Conservation (phyloP, 441 rosid genomes). For the Croton laevigatus region DNA sequence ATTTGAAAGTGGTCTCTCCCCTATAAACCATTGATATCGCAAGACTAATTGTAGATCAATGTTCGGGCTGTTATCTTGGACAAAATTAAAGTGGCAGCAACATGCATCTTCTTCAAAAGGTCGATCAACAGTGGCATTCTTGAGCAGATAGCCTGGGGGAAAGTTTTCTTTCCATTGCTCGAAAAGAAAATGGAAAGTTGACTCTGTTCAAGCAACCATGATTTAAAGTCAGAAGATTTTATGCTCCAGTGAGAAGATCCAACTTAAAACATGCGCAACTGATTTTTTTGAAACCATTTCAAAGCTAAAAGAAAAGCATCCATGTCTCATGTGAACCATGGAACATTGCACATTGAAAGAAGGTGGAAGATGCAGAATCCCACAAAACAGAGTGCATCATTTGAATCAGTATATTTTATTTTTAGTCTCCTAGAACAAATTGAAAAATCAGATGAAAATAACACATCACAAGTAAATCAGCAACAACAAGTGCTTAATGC, state of each 20-base stretch:
- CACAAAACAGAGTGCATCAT: neutral
- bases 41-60: constrained; percentile 53
- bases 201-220: constrained; percentile 53
- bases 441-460: neutral
- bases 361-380: neutral
- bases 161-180: constrained; percentile 85
- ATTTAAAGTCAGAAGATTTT: constrained; percentile 15
- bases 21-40: constrained; percentile 83
- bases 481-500: neutral
- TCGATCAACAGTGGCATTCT: constrained; percentile 78
- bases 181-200: constrained; percentile 65
- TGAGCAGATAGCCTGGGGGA: constrained; percentile 71
- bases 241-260: constrained; percentile 21
- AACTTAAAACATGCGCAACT: constrained; percentile 13
- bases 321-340: neutral
- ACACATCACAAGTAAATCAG: neutral
- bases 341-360: neutral
- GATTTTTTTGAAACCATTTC: neutral
- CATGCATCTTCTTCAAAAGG: constrained; percentile 96
- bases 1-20: constrained; percentile 70
- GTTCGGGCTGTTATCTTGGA: constrained; percentile 54
- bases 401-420: neutral
- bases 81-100: constrained; percentile 67
- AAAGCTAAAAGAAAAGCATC: neutral
- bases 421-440: neutral